Conservation (phyloP, 768 basidiomycete genomes). For the Leccinum olivaceopallidum region DNA sequence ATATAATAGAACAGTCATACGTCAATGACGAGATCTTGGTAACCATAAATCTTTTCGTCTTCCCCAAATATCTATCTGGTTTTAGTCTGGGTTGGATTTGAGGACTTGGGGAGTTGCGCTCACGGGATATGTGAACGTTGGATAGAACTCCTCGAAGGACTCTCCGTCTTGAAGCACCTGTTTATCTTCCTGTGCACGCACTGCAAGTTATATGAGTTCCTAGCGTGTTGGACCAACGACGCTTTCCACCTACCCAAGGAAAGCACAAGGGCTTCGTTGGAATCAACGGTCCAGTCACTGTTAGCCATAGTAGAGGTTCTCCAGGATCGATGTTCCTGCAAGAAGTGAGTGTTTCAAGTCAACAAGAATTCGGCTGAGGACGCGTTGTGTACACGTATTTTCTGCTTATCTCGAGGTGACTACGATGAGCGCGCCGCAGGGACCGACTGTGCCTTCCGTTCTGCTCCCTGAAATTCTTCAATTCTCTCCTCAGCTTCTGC, state of each 20-base stretch:
- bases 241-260: constrained; percentile 57
- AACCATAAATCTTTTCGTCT: constrained; percentile 95
- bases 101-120: constrained; percentile 23
- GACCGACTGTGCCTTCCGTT: constrained; percentile 27
- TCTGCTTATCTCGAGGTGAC: constrained; percentile 1
- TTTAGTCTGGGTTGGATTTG: constrained; percentile 8
- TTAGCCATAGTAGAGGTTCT: constrained; percentile 21
- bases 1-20: constrained; percentile 45
- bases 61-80: constrained; percentile 83
- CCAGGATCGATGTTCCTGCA: not conserved
- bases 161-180: constrained; percentile 56
- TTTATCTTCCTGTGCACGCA: constrained; percentile 69
- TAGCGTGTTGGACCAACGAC: constrained; percentile 3
- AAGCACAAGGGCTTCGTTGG: constrained; percentile 74
- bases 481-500: constrained; percentile 80
- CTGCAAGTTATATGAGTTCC: constrained; percentile 37
- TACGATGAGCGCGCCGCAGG: constrained; percentile 30
- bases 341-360: not conserved
- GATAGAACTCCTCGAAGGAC: constrained; percentile 69
- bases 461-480: constrained; percentile 60
- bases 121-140: constrained; percentile 93
- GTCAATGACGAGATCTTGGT: constrained; percentile 79
- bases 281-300: constrained; percentile 72
- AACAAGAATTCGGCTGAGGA: not conserved
- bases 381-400: constrained; percentile 33